Percentiles rank a stretch among this genome's conserved stretches.
Evolutionary conservation across 768 basidiomycete genomes (phyloP).

Genomic region (Coprinellus micaceus): DNA sequence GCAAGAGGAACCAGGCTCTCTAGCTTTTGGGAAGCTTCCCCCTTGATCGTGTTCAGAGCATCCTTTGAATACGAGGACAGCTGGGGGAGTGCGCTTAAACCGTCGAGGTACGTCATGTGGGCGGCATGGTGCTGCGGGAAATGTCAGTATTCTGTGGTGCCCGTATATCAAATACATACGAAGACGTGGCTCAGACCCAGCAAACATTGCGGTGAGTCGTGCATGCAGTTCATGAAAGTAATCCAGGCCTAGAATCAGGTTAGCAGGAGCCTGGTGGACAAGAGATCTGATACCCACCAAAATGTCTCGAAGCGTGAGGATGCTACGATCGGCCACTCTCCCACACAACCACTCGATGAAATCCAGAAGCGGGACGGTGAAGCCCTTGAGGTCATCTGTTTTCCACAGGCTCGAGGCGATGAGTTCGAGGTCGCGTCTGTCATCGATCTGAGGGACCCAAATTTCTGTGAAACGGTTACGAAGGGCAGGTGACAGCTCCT

Average conservation of each 20-base stretch:
- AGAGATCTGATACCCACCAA: too few species aligned
- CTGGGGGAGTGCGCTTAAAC: constrained; percentile 76
- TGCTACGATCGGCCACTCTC: constrained; percentile 55
- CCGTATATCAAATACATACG: constrained; percentile 40
- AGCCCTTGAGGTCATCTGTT: constrained; percentile 44
- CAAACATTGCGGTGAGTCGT: constrained; percentile 19
- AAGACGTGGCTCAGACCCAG: constrained; percentile 51
- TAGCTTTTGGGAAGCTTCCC: constrained; percentile 53
- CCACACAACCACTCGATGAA: constrained; percentile 79
- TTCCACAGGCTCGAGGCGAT: constrained; percentile 76
- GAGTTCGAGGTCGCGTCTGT: constrained; percentile 66
- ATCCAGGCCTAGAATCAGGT: constrained; percentile 97
- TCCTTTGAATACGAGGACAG: constrained; percentile 58
- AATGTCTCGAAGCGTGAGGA: constrained; percentile 83
- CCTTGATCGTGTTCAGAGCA: constrained; percentile 58
- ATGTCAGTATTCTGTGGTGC: constrained; percentile 10
- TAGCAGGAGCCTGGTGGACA: too few species aligned
- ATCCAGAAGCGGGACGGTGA: constrained; percentile 62
- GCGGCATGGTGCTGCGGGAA: constrained; percentile 82
- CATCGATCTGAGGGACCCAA: constrained; percentile 88
- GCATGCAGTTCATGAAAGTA: constrained; percentile 71
- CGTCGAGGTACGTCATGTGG: constrained; percentile 89
- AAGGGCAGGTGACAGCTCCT: constrained; percentile 93
- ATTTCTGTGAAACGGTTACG: constrained; percentile 99
- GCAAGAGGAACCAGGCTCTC: constrained; percentile 50